These are phyloP conservation scores for Fraxinus latifolia DNA, from an alignment of 305 asterid genomes.

Conservation along the genomic window DNA sequence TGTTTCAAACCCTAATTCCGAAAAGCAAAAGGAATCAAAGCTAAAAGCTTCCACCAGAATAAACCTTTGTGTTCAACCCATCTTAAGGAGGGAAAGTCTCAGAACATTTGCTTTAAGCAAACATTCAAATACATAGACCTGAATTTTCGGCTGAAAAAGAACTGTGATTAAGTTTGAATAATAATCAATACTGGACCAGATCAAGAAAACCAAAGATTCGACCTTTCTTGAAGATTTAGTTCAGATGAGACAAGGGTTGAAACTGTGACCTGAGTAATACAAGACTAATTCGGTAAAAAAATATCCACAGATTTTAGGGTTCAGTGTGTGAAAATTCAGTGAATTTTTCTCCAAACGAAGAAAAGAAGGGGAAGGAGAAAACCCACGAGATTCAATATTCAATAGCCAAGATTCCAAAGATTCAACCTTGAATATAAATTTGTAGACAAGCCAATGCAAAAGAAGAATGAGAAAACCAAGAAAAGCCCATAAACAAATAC, in stretches of 20 bases:
- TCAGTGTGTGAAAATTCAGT: conserved; percentile 3
- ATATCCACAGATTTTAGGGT: not conserved
- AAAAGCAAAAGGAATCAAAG: conserved; percentile 67
- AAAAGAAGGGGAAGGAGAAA: not conserved
- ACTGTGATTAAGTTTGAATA: conserved; percentile 12
- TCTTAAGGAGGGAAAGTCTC: conserved; percentile 50
- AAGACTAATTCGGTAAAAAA: conserved; percentile 9
- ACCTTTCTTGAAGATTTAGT: conserved; percentile 30
- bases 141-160: conserved; percentile 29
- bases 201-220: conserved; percentile 58
- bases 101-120: conserved; percentile 35
- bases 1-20: conserved; percentile 44
- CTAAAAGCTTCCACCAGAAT: conserved; percentile 62
- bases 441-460: conserved; percentile 19
- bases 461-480: conserved; percentile 20
- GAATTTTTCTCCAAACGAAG: not conserved
- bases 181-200: conserved; percentile 33
- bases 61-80: conserved; percentile 58
- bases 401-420: conserved; percentile 32
- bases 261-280: conserved; percentile 5
- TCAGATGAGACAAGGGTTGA: conserved; percentile 22
- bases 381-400: conserved; percentile 26
- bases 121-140: conserved; percentile 46
- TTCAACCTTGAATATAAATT: conserved; percentile 30
- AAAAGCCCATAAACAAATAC: conserved; percentile 20